Base-by-base conservation (phyloP, 2,329 filamentous ascomycete genomes). In the Escovopsis sp. region DNA sequence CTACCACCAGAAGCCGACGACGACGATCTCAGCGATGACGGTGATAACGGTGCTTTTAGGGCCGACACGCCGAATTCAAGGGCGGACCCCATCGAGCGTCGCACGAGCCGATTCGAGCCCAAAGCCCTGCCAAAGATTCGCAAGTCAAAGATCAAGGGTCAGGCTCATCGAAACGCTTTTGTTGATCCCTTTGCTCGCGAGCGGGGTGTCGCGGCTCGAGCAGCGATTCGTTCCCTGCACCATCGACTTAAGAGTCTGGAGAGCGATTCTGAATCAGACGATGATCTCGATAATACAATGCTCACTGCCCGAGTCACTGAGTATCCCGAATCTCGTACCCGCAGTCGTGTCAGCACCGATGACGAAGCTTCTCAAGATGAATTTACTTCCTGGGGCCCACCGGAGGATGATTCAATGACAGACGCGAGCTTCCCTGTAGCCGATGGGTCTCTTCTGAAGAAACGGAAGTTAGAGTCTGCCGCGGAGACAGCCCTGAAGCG, bases 231-330 rank as follows among this genome's bases (percentile, higher is more conserved):
- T 42, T 84, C 85, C 6, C 70, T 96, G 15, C 86, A 94, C 57
- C 82, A 94, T 61, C 61, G 62, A 70, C 85, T 63, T 62, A 74
- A 33, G 70, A 75, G 58, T 78, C 63, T 51, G 61, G 75, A 59
- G 64, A 74, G 56, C 81, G 73, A 66, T 73, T 83, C 82, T n/a
- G 85, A 95, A 58, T 93, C 86, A 0, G 88, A 94, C 49, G 88
- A 93, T 50, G 87, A 95, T 43, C 66, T 61, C 2, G 73, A 76
- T 48, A 74, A 74, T 38, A 63, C 66, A 34, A 64, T 65, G 32
- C 45, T 60, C 28, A 77, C 82, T 11, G 76, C 74, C 11, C 72
- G 80, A 38, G 86, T 88, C 56, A 93, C 85, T 0, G 88, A 94
- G 56, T 88, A 91, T 49, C 78, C 79, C 32, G 88, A 91, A 46